phyloP scores from a whole-genome alignment of 306 rosid genomes.

The Inga leiocalycina region DNA sequence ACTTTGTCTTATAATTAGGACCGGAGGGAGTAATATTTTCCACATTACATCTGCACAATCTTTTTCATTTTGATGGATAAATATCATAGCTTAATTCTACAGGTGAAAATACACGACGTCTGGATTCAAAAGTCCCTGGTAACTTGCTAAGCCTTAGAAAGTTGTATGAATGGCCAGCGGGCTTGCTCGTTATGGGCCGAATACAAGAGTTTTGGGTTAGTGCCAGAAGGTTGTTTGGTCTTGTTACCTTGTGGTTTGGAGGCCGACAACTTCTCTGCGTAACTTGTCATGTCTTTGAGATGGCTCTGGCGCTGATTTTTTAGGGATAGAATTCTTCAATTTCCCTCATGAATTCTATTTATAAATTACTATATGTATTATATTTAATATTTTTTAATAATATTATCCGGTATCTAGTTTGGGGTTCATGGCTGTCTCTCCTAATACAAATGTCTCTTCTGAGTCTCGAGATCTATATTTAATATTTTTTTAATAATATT shows the following conservation, averaged over 20 bases:
- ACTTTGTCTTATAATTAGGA: no score
- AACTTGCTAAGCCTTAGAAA: background rate
- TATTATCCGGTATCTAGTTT: no score
- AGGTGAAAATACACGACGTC: background rate
- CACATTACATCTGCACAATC: background rate
- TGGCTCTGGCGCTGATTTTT: background rate
- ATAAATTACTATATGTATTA: background rate
- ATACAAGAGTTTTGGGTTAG: background rate
- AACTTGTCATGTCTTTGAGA: no score
- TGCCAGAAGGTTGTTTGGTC: background rate
- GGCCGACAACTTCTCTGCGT: no score
- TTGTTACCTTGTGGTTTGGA: background rate
- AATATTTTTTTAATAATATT: no score
- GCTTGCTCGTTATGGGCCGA: background rate
- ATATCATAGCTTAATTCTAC: background rate
- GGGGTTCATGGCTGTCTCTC: rapidly evolving
- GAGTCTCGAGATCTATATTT: no score
- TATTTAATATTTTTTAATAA: no score
- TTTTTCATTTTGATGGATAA: background rate
- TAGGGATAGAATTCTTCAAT: background rate
- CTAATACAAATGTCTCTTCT: no score
- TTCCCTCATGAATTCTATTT: background rate
- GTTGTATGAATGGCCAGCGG: background rate
- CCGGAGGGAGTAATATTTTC: no score
- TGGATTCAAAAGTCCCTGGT: background rate